Evolutionary conservation across 164 flowering plant genomes (phyloP).

Genomic region (Nelumbo lutea): DNA sequence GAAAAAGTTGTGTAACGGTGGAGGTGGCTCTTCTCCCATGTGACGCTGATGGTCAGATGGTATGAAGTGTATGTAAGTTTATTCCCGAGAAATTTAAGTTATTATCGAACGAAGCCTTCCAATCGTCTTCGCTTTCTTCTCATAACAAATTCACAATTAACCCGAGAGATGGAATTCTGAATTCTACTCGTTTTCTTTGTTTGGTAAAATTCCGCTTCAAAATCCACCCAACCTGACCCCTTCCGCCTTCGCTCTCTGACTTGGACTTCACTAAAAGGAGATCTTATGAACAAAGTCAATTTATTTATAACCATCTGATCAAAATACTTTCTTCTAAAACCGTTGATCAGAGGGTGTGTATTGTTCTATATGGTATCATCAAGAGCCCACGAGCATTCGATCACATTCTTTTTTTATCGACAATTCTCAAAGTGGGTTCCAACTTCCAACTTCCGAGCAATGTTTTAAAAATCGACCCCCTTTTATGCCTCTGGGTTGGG

Average conservation of each 20-base stretch:
- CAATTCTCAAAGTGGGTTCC: too few relatives aligned
- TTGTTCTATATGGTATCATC: too few relatives aligned
- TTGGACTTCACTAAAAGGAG: too few relatives aligned
- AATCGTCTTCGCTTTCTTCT: background rate
- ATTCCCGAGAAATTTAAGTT: background rate
- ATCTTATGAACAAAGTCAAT: too few relatives aligned
- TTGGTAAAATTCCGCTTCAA: background rate
- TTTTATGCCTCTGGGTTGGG: too few relatives aligned
- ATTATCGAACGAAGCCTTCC: background rate
- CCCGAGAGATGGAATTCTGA: background rate
- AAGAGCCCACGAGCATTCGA: too few relatives aligned
- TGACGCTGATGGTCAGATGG: conserved; percentile 1
- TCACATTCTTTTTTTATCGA: too few relatives aligned
- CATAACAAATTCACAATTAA: background rate
- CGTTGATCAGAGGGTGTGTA: too few relatives aligned
- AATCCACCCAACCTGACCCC: background rate
- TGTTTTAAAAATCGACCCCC: too few relatives aligned
- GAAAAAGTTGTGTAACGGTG: conserved; percentile 12
- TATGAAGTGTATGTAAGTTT: background rate
- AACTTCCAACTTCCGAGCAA: too few relatives aligned
- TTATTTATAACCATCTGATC: too few relatives aligned
- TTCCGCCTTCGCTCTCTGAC: background rate
- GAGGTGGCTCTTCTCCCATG: conserved; percentile 13
- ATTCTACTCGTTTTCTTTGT: background rate
- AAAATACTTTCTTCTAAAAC: too few relatives aligned